Percentiles rank a stretch among this genome's conserved stretches.
Evolutionary conservation across 805 yeast genomes (phyloP).

Genomic region (Scheffersomyces ergatensis): DNA sequence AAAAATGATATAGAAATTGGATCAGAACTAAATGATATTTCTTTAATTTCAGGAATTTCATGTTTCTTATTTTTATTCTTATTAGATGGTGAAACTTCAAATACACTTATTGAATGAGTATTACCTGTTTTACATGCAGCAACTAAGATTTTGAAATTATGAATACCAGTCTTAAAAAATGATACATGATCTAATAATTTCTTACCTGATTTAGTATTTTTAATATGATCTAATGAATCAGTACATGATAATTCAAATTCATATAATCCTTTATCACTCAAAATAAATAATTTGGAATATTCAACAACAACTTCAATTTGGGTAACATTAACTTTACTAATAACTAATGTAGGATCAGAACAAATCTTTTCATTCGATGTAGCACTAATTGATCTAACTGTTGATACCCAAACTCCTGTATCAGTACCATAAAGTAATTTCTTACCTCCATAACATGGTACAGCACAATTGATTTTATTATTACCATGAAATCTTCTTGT

Average conservation of each 20-base stretch:
- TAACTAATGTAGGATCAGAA: conserved; percentile 71
- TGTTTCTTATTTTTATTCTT: conserved; percentile 63
- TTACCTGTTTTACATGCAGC: conserved; percentile 86
- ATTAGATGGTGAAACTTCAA: conserved; percentile 58
- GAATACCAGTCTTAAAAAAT: conserved; percentile 89
- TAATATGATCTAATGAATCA: conserved; percentile 45
- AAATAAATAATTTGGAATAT: conserved; percentile 75
- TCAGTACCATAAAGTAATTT: conserved; percentile 89
- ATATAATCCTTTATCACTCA: conserved; percentile 77
- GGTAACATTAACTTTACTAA: conserved; percentile 72
- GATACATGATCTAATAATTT: conserved; percentile 84
- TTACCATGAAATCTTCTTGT: conserved; percentile 71
- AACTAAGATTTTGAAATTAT: conserved; percentile 83
- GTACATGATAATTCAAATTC: conserved; percentile 65
- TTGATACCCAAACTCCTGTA: conserved; percentile 82
- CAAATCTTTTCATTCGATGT: conserved; percentile 50
- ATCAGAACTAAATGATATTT: conserved; percentile 80
- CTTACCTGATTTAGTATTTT: conserved; percentile 63
- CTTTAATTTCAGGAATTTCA: conserved; percentile 53
- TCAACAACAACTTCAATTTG: conserved; percentile 92
- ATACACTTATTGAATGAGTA: conserved; percentile 75
- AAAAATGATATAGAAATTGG: conserved; percentile 89
- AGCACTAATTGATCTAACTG: conserved; percentile 55
- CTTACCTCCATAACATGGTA: conserved; percentile 92
- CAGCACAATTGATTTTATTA: conserved; percentile 84